These are phyloP conservation scores for Gomphus sp. DNA, from an alignment of 1,284 basidiomycete species.

Conservation along the genomic window DNA sequence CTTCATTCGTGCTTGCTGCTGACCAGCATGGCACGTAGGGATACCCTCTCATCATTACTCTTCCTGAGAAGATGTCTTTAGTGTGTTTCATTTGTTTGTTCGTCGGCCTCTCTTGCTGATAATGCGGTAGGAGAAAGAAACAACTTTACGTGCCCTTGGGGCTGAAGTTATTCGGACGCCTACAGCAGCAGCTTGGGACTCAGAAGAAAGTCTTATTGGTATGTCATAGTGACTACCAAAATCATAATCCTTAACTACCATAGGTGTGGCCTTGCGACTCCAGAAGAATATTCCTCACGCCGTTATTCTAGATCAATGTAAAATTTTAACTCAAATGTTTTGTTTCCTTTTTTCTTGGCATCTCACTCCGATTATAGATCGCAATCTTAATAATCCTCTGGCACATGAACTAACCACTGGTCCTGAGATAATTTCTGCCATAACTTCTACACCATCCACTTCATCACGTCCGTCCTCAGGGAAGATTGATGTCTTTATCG, in stretches of 20 bases:
- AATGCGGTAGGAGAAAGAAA: slow-evolving; percentile 76
- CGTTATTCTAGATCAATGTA: slow-evolving; percentile 89
- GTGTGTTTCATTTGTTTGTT: slow-evolving; percentile 27
- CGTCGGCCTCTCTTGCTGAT: not conserved
- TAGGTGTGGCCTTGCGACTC: slow-evolving; percentile 77
- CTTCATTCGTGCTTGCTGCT: not conserved
- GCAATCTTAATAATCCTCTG: slow-evolving; percentile 66
- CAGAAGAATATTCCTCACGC: slow-evolving; percentile 75
- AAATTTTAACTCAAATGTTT: slow-evolving; percentile 37
- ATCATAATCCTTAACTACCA: slow-evolving; percentile 66
- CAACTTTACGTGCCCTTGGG: slow-evolving; percentile 82
- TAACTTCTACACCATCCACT: slow-evolving; percentile 54
- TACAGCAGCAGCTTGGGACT: slow-evolving; percentile 79
- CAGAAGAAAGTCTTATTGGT: slow-evolving; percentile 87
- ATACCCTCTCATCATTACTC: slow-evolving; percentile 87
- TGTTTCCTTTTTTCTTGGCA: not conserved
- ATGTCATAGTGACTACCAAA: slow-evolving; percentile 32
- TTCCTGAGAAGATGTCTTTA: slow-evolving; percentile 94
- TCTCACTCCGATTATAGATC: not conserved
- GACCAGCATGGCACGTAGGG: slow-evolving; percentile 39
- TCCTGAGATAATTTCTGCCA: slow-evolving; percentile 78
- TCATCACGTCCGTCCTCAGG: slow-evolving; percentile 45
- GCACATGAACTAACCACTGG: slow-evolving; percentile 86
- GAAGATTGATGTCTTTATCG: slow-evolving; percentile 80
- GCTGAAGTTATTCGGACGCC: slow-evolving; percentile 94